These are phyloP conservation scores for Asterella californica DNA, from an alignment of 225 moss, liverwort and hornwort genomes.

Conservation along the genomic window DNA sequence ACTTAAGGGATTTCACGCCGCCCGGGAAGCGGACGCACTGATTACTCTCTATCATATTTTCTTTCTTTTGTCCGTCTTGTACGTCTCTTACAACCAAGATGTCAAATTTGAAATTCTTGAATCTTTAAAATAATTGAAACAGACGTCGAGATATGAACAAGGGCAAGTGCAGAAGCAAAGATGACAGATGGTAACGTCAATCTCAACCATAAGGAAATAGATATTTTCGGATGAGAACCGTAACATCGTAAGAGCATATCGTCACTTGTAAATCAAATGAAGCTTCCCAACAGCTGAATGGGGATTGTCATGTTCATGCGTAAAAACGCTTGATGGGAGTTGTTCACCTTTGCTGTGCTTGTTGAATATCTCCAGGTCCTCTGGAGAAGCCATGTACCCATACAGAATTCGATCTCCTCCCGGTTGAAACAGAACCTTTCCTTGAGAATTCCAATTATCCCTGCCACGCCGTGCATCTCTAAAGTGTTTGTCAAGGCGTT, in stretches of 20 bases:
- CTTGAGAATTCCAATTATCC: constrained; percentile 64
- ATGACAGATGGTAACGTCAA: neutral
- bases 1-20: no score
- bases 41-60: no score
- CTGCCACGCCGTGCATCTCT: constrained; percentile 55
- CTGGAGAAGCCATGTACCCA: constrained; percentile 78
- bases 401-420: constrained; percentile 87
- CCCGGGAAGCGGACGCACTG: no score
- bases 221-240: neutral
- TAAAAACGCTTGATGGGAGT: neutral
- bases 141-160: neutral
- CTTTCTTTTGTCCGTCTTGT: no score
- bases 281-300: no score
- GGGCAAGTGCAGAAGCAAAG: neutral
- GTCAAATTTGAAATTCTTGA: neutral
- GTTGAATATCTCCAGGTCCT: constrained; percentile 83
- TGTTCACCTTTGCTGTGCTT: constrained; percentile 76
- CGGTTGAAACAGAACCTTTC: constrained; percentile 61
- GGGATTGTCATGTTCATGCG: neutral
- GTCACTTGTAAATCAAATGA: neutral
- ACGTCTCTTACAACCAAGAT: neutral
- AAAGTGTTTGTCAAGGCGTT: constrained; percentile 71
- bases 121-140: neutral
- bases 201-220: neutral
- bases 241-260: neutral